Percentiles rank a stretch among this genome's conserved stretches.
These are phyloP conservation scores for Wallacemonas sp. DNA, from an alignment of 208 protist species.

Conservation along the genomic window DNA sequence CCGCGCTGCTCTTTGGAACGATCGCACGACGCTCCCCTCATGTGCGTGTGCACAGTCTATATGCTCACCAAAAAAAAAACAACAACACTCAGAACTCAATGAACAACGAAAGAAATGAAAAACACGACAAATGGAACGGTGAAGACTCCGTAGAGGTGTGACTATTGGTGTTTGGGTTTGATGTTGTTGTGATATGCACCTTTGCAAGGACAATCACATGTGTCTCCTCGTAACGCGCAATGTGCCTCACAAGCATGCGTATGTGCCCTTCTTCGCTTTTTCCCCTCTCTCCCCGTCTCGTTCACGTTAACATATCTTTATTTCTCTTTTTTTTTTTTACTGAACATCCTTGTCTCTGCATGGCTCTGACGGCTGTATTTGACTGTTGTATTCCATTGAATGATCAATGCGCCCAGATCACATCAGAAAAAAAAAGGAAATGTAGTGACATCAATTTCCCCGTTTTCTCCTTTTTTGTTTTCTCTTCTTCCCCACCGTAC, in stretches of 20 bases:
- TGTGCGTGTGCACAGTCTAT: no score
- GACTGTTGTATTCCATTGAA: not conserved
- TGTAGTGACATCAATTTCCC: not conserved
- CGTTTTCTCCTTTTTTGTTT: constrained; percentile 1
- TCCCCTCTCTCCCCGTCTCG: no score
- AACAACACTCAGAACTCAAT: constrained; percentile 10
- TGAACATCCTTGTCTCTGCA: not conserved
- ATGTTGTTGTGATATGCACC: not conserved
- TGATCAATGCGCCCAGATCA: no score
- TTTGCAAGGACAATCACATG: not conserved
- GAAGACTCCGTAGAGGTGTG: no score
- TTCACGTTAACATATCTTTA: no score
- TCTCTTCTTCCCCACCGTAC: constrained; percentile 2
- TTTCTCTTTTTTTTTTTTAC: not conserved
- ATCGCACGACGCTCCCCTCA: no score
- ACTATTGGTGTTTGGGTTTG: no score
- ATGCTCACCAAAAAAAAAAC: no score
- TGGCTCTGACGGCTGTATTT: not conserved
- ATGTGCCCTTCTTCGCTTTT: no score
- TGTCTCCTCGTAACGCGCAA: not conserved
- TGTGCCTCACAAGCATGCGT: not conserved
- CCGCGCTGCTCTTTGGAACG: no score
- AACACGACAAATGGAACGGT: not conserved
- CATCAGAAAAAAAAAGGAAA: not conserved
- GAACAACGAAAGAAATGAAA: constrained; percentile 3